A percentile compares a stretch with the other conserved stretches of the same genome.
These are phyloP conservation scores for Cucumis cinereus DNA, from an alignment of 306 rosid genomes.

Conservation along the genomic window DNA sequence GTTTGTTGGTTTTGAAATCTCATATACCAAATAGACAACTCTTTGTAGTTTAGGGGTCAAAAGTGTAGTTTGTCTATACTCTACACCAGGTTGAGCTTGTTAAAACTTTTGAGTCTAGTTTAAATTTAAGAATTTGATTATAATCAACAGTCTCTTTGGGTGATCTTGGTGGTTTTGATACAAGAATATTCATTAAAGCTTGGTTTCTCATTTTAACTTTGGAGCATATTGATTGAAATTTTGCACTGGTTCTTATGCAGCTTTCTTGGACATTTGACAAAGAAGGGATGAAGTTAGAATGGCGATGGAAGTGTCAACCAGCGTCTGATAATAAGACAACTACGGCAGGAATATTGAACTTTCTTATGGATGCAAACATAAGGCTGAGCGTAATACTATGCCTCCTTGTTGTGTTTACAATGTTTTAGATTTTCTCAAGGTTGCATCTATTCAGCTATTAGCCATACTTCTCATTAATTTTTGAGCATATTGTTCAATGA, in stretches of 20 bases:
- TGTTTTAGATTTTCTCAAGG: not conserved
- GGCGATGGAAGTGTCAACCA: conserved; percentile 81
- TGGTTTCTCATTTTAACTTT: not conserved
- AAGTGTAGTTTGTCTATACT: not conserved
- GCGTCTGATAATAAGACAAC: conserved; percentile 48
- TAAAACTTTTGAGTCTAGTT: not conserved
- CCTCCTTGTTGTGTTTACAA: conserved; percentile 4
- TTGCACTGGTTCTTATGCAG: conserved; percentile 16
- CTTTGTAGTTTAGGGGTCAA: not conserved
- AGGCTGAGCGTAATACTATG: conserved; percentile 58
- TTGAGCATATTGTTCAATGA: not conserved
- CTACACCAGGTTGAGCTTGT: not conserved
- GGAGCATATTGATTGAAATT: not conserved
- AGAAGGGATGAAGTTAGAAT: conserved; percentile 64
- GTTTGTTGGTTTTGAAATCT: not conserved
- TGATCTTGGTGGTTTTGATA: not conserved
- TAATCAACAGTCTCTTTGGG: not conserved
- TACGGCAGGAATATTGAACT: conserved; percentile 56
- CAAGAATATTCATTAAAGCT: not conserved
- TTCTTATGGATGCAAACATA: conserved; percentile 75
- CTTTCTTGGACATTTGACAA: conserved; percentile 85
- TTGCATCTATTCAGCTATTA: not conserved
- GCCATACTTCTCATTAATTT: not conserved
- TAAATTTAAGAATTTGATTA: not conserved
- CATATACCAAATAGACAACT: not conserved